Base-by-base conservation (phyloP, 306 rosid genomes). In the Sicyos edulis region DNA sequence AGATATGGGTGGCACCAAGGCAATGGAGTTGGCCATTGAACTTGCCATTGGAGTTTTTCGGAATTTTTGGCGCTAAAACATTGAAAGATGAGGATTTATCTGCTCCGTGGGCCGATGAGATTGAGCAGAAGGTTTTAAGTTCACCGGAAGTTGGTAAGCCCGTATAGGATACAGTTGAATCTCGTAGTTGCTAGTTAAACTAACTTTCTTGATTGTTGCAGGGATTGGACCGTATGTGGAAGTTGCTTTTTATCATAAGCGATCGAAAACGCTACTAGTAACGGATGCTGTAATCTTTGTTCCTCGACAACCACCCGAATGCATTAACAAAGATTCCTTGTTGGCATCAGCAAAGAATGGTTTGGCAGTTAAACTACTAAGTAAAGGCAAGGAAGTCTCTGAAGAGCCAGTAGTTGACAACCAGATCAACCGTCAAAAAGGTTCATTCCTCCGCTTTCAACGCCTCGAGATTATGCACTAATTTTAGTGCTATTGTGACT, bases 21-120 rank as follows among this genome's bases (percentile, higher is more conserved):
- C 99, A 91, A 78, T 93, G 97, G 97, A 93, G 99, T 82, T 93
- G 99, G 99, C 99, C 99, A 12, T 74, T 93, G 83, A 91, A 93
- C 77, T 81, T 93, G 72, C 99, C 99, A 2, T 81, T 93, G 70
- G 96, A 40, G 87, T 93, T 80, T 88, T 93, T 69, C 89, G 91
- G 96, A 42, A 89, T 93, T 80, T 91, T 93, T 69, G 92, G 91
- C 5, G 83, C 99, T 22, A 88, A 80, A 74, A 87, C 92, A 74
- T 85, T 95, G 83, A 71, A 78, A 81, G 92, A 87, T 1, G 86
- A 7, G 83, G 95, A 89, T 79, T 80, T 74, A 12, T 86, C 92
- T 69, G 74, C 87, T 42, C 96, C 97, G 10, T 91, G 97, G 99
- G 86, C 91, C 11, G 82, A 77, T 81, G 97, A 91, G 73, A 89